phyloP scores from a whole-genome alignment of 768 basidiomycete species.

The Termitomyces sp. region DNA sequence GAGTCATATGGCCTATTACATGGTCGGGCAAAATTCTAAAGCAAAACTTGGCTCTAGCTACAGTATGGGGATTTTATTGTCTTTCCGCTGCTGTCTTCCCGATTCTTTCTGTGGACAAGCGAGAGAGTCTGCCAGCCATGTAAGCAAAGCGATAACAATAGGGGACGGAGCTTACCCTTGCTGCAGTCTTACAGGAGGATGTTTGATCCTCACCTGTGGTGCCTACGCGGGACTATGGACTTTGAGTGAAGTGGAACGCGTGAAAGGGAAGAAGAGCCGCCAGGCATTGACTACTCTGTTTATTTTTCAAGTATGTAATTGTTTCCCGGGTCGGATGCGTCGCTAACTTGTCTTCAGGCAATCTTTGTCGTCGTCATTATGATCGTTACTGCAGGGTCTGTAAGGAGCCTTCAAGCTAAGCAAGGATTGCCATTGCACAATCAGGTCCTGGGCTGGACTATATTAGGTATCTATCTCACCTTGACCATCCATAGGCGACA shows the following conservation, averaged over 20 bases:
- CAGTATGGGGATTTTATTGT: constrained; percentile 46
- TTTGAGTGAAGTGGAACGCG: constrained; percentile 4
- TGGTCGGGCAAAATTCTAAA: constrained; percentile 35
- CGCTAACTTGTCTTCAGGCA: constrained; percentile 24
- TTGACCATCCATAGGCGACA: not conserved
- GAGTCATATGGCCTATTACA: constrained; percentile 59
- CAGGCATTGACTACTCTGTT: constrained; percentile 4
- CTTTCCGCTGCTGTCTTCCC: constrained; percentile 62
- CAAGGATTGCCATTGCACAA: constrained; percentile 55
- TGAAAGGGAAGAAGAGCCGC: constrained; percentile 6
- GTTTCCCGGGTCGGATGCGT: not conserved
- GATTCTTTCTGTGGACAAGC: constrained; percentile 63
- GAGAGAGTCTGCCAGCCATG: constrained; percentile 57
- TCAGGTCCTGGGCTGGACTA: constrained; percentile 58
- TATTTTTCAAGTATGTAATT: constrained; percentile 17
- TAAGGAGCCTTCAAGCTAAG: constrained; percentile 56
- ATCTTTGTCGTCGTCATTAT: constrained; percentile 40
- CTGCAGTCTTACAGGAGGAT: constrained; percentile 42
- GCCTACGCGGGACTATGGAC: constrained; percentile 9
- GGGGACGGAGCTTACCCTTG: not conserved
- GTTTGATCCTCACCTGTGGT: constrained; percentile 34
- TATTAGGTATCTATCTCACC: constrained; percentile 40
- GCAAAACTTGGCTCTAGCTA: constrained; percentile 18
- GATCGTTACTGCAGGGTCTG: constrained; percentile 52
- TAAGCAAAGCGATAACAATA: constrained; percentile 25